Evolutionary conservation across 345 rosid species (phyloP), one percentile per base, ranked within the genome.

Genomic region (Citrus glauca): DNA sequence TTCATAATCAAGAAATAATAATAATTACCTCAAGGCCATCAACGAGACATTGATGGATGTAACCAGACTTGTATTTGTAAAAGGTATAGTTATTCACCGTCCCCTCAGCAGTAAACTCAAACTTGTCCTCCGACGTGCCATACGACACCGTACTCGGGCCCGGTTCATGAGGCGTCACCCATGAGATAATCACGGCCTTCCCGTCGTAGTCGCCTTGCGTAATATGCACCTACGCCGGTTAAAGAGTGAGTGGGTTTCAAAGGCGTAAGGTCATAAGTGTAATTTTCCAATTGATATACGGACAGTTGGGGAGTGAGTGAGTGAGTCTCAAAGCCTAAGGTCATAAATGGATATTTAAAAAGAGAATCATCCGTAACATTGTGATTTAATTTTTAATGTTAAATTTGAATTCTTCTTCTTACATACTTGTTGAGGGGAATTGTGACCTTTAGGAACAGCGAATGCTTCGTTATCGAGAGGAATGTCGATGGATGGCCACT

Each of bases 121-220:
- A 86, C 4, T 82, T 88, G 37, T 86, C 81, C 59, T 77, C 78
- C 2, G 88, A 83, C 5, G 81, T 63, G 45, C 98, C 97, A 81
- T 88, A 96, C 69, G 81, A 86, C 50, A 92, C 94, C 80, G 74
- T 81, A 80, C 87, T 87, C 19, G 84, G 73, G 61, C 89, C 97
- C 55, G 92, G 93, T 65, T 88, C 90, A 71, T 89, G 90, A 59
- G 92, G 84, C 19, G 97, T 90, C 64, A 94, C 93, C 99, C 99
- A 94, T 17, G 99, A 91, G 75, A 96, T 68, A 57, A 96, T 92
- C 24, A 94, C 93, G 67, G 94, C 98, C 75, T 84, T 94, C 50
- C 98, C 99, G 76, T 90, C 88, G 76, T 94, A 92, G 78, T 96
- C 97, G 73, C 97, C 98, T 89, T 96, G 99, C 25, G 98, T 94